Evolutionary conservation across 805 yeast species (phyloP).

Genomic region (Yamadazyma philogaea): DNA sequence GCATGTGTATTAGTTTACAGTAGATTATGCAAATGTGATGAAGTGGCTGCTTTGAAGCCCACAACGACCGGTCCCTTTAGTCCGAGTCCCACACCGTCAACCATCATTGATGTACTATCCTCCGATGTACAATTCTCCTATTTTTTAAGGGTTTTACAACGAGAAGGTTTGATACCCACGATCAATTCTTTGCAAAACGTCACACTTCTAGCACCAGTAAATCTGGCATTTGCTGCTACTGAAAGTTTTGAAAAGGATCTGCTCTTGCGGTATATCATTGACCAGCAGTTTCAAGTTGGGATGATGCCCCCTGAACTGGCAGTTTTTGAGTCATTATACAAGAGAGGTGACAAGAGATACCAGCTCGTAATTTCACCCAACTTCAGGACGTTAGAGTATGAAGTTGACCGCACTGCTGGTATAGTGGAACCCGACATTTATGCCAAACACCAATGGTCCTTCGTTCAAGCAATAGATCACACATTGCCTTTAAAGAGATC

Average conservation of each 20-base stretch:
- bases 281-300: slow-evolving; percentile 32
- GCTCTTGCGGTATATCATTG: slow-evolving; percentile 30
- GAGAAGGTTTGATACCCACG: slow-evolving; percentile 57
- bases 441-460: slow-evolving; percentile 63
- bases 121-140: slow-evolving; percentile 63
- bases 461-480: slow-evolving; percentile 60
- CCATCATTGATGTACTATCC: slow-evolving; percentile 70
- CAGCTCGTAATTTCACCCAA: slow-evolving; percentile 24
- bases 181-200: slow-evolving; percentile 59
- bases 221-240: slow-evolving; percentile 58
- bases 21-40: neutral
- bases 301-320: slow-evolving; percentile 21
- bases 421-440: slow-evolving; percentile 55
- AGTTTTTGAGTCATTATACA: slow-evolving; percentile 31
- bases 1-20: neutral
- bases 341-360: slow-evolving; percentile 17
- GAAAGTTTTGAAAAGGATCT: slow-evolving; percentile 9
- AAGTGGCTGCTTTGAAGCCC: neutral
- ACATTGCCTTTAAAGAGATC: slow-evolving; percentile 36
- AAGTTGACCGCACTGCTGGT: slow-evolving; percentile 42
- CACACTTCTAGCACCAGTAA: slow-evolving; percentile 78
- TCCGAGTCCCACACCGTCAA: slow-evolving; percentile 27
- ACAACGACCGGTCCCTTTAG: slow-evolving; percentile 1
- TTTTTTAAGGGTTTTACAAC: slow-evolving; percentile 59
- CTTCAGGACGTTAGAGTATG: slow-evolving; percentile 26